Base-by-base conservation (phyloP, 495 filamentous ascomycete species). In the Neurospora hispaniola region DNA sequence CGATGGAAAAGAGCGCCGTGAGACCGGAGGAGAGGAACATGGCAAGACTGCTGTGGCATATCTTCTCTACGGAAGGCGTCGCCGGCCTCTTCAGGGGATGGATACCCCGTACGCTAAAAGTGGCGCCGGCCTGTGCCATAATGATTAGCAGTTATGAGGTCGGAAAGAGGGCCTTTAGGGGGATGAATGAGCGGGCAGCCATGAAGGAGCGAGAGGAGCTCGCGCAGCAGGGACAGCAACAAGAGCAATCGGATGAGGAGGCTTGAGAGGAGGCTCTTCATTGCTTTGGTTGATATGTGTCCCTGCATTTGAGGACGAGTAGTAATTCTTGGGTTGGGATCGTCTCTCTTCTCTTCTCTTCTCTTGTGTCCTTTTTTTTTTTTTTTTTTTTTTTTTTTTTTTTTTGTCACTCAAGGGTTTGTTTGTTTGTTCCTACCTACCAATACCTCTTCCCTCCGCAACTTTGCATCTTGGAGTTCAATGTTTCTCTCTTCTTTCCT, bases 121-220 rank as follows among this genome's bases (percentile, higher is more conserved):
- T 98, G 7, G 94, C 96, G 12, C 96, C 96, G 2, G 94, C 94
- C 16, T 98, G 96, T 82, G 96, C 96, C n/a, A 98, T 99, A 77
- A 99, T 99, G 96, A 99, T 99, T 74, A 97, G 93, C 72, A 96
- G 89, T 72, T 99, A 98, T 77, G 96, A 99, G 81, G 86, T 98
- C 31, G 94, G 96, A 12, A 99, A 99, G 87, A 91, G 90, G 79
- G 91, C 91, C 80, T 95, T 96, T 8, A 83, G 88, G 72, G 87
- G 88, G 27, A 89, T 93, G 71, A 98, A 99, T 76, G 91, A 95
- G 78, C 84, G 88, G 66, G 80, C 83, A 23, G 69, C 75, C 70
- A 73, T 69, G 27, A 78, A 75, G 70, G n/a, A 75, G 42, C 41
- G 74, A 18, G 69, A 69, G 41, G 59, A 20, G 23, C 54, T 66